Percentiles rank a stretch among this genome's conserved stretches.
Conservation (phyloP, 148 eudicot species). For the Amaranthus palmeri region DNA sequence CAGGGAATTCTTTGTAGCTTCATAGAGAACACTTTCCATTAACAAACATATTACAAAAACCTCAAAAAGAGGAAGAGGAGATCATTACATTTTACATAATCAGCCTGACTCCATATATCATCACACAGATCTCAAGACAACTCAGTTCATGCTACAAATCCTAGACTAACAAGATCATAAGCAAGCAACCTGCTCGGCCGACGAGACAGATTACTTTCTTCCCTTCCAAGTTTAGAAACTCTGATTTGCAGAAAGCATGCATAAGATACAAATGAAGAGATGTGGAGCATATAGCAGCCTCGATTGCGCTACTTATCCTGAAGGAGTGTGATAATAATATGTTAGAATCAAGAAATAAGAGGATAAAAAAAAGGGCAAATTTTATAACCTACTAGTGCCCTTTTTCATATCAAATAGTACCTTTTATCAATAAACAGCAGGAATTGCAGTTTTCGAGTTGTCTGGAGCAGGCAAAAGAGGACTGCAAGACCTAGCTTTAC, state of each 20-base stretch:
- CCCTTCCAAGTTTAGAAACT: background rate
- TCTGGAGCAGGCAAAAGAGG: conserved; percentile 12
- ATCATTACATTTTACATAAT: background rate
- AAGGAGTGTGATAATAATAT: background rate
- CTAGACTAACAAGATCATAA: conserved; percentile 7
- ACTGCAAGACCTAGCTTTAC: conserved; percentile 32
- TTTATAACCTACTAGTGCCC: background rate
- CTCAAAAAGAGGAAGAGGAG: background rate
- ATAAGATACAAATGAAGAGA: background rate
- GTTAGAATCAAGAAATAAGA: background rate
- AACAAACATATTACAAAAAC: conserved; percentile 2
- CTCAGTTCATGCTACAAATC: conserved; percentile 1
- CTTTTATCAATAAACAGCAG: conserved; percentile 20
- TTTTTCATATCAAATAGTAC: background rate
- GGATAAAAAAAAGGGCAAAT: background rate
- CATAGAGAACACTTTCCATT: background rate
- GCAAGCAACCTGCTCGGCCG: conserved; percentile 4
- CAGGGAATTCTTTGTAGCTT: background rate
- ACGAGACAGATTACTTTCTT: background rate
- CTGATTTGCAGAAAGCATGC: background rate
- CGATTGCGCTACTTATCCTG: background rate
- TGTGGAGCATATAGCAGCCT: background rate
- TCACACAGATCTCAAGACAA: background rate
- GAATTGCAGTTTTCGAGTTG: conserved; percentile 32
- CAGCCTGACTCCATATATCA: background rate